Conservation (phyloP, 495 filamentous ascomycete genomes). For the Penicillium pulvis region DNA sequence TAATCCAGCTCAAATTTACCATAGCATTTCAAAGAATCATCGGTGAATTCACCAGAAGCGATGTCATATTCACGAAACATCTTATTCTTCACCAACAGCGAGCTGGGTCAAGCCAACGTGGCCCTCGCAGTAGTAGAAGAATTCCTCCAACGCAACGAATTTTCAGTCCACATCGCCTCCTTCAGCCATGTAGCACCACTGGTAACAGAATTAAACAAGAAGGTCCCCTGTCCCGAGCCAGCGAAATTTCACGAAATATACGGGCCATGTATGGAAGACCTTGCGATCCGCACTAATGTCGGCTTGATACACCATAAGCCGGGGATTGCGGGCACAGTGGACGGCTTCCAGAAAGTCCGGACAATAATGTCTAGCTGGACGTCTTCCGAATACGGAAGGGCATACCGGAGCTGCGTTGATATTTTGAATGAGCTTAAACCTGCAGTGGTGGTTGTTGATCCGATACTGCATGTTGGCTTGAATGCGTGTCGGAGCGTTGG, state of each 20-base stretch:
- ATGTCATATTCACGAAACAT: constrained; percentile 19
- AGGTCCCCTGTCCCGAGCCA: constrained; percentile 13
- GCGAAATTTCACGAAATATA: constrained; percentile 46
- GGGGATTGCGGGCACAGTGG: constrained; percentile 36
- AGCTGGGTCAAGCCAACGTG: constrained; percentile 58
- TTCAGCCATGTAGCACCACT: constrained; percentile 40
- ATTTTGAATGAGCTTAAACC: constrained; percentile 45
- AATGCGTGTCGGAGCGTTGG: constrained; percentile 45
- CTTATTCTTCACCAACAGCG: constrained; percentile 57
- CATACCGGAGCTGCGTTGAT: constrained; percentile 45
- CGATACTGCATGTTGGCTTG: constrained; percentile 50
- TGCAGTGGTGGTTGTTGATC: constrained; percentile 49
- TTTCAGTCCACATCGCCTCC: constrained; percentile 56
- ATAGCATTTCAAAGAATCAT: neutral
- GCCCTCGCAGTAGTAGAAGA: constrained; percentile 55
- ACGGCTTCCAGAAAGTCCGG: constrained; percentile 40
- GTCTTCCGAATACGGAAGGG: constrained; percentile 50
- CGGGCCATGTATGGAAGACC: constrained; percentile 44
- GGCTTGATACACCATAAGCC: constrained; percentile 38
- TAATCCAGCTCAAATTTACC: neutral
- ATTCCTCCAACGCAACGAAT: constrained; percentile 44
- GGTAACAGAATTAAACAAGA: constrained; percentile 34
- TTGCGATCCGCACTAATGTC: constrained; percentile 40
- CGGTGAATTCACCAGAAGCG: neutral
- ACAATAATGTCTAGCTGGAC: constrained; percentile 45